Evolutionary conservation across 2,329 filamentous ascomycete species (phyloP), one percentile per base, ranked within the genome.

Genomic region (Penicillium sp.): DNA sequence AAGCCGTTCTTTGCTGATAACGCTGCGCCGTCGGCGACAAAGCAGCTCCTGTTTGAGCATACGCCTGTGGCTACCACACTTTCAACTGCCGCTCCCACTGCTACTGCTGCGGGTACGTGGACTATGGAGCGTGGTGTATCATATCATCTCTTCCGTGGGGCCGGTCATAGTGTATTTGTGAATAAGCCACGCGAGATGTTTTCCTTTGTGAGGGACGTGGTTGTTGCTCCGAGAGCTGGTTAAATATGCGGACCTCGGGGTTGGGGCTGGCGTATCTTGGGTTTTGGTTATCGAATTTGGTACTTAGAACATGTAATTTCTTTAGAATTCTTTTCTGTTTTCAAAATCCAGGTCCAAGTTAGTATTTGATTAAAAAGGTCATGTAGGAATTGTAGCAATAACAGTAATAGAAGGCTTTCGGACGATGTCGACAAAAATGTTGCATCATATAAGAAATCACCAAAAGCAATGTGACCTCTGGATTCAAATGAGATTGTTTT

Each of bases 131-230:
- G 72, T 7, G 72, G 72, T 3, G 61, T 75, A 13, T 70, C 67
- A 7, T 75, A 75, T 65, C 72, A 75, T 66, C 56, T 70, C 7
- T 75, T 75, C 47, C 57, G 63, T 19, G 68, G 62, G 0, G 72
- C 72, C 11, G 73, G 72, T 1, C 73, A 75, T 59, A 69, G 61
- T 53, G 70, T 74, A 2, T 71, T 70, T 57, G 62, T 60, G 4
- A 67, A 68, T 46, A 68, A 68, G 53, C 63, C 68, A n/a, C 61
- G 60, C 15, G 68, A 69, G 47, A 69, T 75, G 66, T 76, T 75
- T 58, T 64, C 72, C 34, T 76, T 69, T 57, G 70, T 72, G 19
- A 71, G 71, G 41, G 70, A 74, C 59, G 68, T 75, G 34, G 67
- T 75, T 46, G 58, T 72, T 44, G 64, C 59, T 19, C 40, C n/a